Conservation (phyloP, 2,329 filamentous ascomycete genomes). For the Knufia petricola region DNA sequence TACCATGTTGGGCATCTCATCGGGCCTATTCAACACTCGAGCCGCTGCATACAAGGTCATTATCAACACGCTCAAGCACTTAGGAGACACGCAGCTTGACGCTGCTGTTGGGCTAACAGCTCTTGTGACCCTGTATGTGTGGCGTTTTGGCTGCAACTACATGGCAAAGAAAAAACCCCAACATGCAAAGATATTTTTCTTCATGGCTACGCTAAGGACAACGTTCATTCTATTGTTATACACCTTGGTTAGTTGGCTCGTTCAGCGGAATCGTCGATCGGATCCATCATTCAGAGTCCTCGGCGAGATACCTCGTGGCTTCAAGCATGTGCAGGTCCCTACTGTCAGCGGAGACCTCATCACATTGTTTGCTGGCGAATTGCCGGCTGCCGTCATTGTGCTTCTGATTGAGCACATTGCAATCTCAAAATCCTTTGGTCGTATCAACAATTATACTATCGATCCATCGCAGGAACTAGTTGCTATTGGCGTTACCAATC, state of each 20-base stretch:
- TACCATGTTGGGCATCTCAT: slow-evolving; percentile 65
- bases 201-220: slow-evolving; percentile 79
- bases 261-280: slow-evolving; percentile 58
- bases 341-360: slow-evolving; percentile 58
- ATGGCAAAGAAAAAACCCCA: slow-evolving; percentile 60
- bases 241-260: slow-evolving; percentile 79
- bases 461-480: slow-evolving; percentile 94
- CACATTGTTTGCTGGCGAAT: slow-evolving; percentile 55
- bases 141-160: slow-evolving; percentile 56
- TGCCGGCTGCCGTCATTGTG: slow-evolving; percentile 86
- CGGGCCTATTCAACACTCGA: slow-evolving; percentile 60
- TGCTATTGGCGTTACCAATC: slow-evolving; percentile 81
- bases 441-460: slow-evolving; percentile 92
- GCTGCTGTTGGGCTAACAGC: slow-evolving; percentile 83
- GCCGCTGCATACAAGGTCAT: slow-evolving; percentile 72
- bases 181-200: slow-evolving; percentile 71
- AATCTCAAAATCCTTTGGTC: slow-evolving; percentile 92
- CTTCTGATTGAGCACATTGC: slow-evolving; percentile 93
- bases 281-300: slow-evolving; percentile 66
- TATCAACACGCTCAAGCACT: slow-evolving; percentile 68
- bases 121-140: slow-evolving; percentile 64
- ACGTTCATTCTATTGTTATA: slow-evolving; percentile 87
- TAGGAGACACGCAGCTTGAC: slow-evolving; percentile 60
- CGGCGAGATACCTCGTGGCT: slow-evolving; percentile 70
- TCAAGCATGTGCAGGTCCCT: slow-evolving; percentile 68